Evolutionary conservation across 257 asterid genomes (phyloP).

Genomic region (Primulina tabacum): DNA sequence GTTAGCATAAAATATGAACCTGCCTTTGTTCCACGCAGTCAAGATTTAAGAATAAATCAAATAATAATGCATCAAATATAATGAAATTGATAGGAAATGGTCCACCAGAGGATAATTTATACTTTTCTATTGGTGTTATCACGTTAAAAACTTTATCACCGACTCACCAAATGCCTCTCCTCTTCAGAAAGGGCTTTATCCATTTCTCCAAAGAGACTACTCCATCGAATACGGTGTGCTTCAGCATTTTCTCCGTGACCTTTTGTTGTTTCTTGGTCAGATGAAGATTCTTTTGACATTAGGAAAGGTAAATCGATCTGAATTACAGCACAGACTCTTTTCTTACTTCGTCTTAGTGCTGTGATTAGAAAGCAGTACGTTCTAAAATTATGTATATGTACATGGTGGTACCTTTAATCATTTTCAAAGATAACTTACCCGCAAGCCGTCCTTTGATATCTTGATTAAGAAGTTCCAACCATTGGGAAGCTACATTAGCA

Average conservation of each 20-base stretch:
- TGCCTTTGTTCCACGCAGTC: neutral
- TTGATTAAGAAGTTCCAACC: constrained; percentile 93
- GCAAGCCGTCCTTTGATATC: constrained; percentile 83
- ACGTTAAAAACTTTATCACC: too few species aligned
- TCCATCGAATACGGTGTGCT: constrained; percentile 73
- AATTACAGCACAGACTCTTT: constrained; percentile 69
- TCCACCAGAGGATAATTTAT: neutral
- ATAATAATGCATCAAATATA: neutral
- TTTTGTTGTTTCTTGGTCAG: constrained; percentile 35
- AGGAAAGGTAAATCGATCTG: constrained; percentile 65
- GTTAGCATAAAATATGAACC: neutral
- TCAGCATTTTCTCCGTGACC: constrained; percentile 36
- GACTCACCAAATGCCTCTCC: constrained; percentile 70
- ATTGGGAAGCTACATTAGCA: constrained; percentile 87
- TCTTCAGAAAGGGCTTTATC: constrained; percentile 75
- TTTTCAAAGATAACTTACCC: neutral
- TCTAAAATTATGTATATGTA: neutral
- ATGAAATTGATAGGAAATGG: neutral
- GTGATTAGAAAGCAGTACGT: constrained; percentile 2
- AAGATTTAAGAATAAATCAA: neutral
- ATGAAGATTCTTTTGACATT: constrained; percentile 58
- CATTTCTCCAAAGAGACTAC: constrained; percentile 64
- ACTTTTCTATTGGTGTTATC: neutral
- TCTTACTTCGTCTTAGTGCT: constrained; percentile 84
- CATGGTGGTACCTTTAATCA: neutral